Percentiles rank a stretch among this genome's conserved stretches.
Conservation (phyloP, 768 basidiomycete species). For the Russula sp. region DNA sequence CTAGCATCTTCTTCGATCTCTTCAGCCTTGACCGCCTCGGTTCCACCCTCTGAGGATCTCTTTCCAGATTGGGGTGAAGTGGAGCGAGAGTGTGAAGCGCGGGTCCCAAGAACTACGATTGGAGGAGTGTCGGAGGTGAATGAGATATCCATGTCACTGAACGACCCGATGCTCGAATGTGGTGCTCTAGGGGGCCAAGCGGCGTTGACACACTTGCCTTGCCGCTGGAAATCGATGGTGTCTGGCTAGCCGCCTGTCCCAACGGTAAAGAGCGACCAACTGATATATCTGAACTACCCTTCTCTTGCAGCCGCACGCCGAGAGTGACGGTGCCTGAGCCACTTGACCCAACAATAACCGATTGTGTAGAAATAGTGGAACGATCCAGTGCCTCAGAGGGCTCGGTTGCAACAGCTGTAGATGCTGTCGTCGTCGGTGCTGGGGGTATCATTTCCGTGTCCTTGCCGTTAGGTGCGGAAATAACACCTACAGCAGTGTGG, state of each 20-base stretch:
- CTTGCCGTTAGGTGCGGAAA: background rate
- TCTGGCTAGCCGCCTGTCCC: background rate
- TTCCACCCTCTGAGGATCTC: background rate
- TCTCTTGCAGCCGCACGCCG: background rate
- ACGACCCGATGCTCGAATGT: background rate
- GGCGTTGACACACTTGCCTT: background rate
- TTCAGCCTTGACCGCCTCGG: background rate
- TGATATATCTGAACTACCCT: background rate
- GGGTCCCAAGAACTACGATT: conserved; percentile 14
- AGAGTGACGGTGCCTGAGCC: background rate
- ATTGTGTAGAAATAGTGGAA: background rate
- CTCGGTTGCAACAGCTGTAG: background rate
- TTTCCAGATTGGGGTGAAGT: conserved; percentile 4
- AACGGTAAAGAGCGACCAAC: background rate
- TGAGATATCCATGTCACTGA: conserved; percentile 17
- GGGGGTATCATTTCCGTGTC: background rate
- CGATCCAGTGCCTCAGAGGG: background rate
- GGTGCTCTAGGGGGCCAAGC: background rate
- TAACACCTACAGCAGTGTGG: background rate
- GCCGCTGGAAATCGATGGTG: background rate
- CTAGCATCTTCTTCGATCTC: conserved; percentile 13
- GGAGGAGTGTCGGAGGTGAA: conserved; percentile 5
- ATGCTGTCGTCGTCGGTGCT: background rate
- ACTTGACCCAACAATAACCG: background rate
- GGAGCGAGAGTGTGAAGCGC: conserved; percentile 12